phyloP scores from a whole-genome alignment of 2,329 filamentous ascomycete genomes.

The Fusarium agapanthi region DNA sequence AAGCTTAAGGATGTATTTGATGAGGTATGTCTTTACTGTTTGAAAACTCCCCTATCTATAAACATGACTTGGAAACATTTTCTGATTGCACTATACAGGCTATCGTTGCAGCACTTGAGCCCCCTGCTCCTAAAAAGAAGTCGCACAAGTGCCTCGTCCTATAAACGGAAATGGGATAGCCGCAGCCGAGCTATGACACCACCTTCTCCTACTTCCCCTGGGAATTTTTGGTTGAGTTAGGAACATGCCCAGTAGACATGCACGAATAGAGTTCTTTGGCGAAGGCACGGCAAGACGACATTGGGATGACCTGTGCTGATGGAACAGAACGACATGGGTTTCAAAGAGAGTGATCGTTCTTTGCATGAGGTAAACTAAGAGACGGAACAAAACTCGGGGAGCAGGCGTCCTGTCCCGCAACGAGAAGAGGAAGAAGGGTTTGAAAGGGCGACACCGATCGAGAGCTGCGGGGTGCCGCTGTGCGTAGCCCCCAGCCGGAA shows the following conservation, averaged over 20 bases:
- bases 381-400: constrained; percentile 37
- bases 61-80: background rate
- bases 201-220: constrained; percentile 24
- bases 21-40: constrained; percentile 71
- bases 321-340: constrained; percentile 17
- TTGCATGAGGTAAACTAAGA: constrained; percentile 30
- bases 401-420: constrained; percentile 34
- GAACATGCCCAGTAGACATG: constrained; percentile 19
- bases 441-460: constrained; percentile 19
- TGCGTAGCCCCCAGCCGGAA: constrained; percentile 12
- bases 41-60: background rate
- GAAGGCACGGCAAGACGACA: constrained; percentile 21
- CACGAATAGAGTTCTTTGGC: constrained; percentile 28
- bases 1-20: constrained; percentile 99
- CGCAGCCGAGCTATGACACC: constrained; percentile 16
- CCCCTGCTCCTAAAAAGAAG: constrained; percentile 83
- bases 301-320: constrained; percentile 21
- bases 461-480: constrained; percentile 10
- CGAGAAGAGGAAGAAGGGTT: constrained; percentile 22
- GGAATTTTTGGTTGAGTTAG: constrained; percentile 14
- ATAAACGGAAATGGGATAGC: constrained; percentile 49
- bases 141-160: constrained; percentile 75
- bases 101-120: constrained; percentile 94
- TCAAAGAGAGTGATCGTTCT: constrained; percentile 24
- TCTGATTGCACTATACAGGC: constrained; percentile 66